phyloP scores from a whole-genome alignment of 2,329 filamentous ascomycete species.

The Phialophora verrucosa region DNA sequence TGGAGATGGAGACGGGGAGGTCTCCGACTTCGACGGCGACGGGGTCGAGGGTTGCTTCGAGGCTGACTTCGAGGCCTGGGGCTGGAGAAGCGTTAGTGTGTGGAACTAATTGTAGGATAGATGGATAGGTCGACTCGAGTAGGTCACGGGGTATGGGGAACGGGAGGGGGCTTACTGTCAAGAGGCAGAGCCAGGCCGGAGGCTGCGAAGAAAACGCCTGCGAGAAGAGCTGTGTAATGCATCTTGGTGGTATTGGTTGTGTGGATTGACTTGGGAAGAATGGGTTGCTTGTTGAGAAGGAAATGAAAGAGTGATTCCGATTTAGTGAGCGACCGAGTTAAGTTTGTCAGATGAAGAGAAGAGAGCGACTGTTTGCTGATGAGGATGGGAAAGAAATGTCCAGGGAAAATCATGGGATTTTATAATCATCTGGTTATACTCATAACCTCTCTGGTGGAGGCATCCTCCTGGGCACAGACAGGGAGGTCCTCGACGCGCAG shows the following conservation, averaged over 20 bases:
- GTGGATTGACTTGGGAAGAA: conserved; percentile 3
- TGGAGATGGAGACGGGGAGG: background rate
- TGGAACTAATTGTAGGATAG: background rate
- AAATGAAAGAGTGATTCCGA: conserved; percentile 5
- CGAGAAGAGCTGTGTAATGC: conserved; percentile 34
- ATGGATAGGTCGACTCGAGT: background rate
- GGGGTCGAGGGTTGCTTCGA: conserved; percentile 12
- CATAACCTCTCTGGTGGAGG: background rate
- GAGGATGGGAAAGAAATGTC: conserved; percentile 14
- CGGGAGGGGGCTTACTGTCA: conserved; percentile 20
- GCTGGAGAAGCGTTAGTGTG: background rate
- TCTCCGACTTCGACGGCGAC: background rate
- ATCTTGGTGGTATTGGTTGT: conserved; percentile 28
- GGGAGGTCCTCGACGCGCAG: background rate
- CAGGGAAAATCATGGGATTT: conserved; percentile 4
- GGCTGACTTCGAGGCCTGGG: background rate
- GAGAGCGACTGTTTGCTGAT: conserved; percentile 15
- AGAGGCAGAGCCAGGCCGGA: conserved; percentile 33
- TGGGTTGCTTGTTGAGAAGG: background rate
- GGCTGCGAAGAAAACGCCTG: conserved; percentile 29
- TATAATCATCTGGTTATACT: conserved; percentile 11
- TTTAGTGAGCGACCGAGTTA: conserved; percentile 7
- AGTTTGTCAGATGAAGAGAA: background rate
- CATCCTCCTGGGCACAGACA: background rate
- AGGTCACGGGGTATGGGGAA: background rate